These are phyloP conservation scores for Ceratobasidium sp. DNA, from an alignment of 1,284 basidiomycete species.

Conservation along the genomic window DNA sequence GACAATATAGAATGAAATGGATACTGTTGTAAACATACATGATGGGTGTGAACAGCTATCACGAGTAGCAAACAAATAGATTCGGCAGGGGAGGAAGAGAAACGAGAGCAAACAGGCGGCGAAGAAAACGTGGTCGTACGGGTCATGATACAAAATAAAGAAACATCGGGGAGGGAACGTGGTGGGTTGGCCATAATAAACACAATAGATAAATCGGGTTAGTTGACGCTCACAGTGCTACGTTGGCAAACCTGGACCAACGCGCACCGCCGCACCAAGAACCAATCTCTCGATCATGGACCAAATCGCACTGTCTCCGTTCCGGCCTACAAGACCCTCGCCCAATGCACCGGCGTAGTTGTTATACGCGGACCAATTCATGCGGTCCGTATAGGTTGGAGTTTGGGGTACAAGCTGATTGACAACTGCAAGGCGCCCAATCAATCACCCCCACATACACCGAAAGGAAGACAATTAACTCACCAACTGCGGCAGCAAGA, in stretches of 20 bases:
- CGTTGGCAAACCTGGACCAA: slow-evolving; percentile 79
- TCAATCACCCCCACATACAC: slow-evolving; percentile 1
- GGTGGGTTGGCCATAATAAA: slow-evolving; percentile 43
- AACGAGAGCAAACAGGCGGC: slow-evolving; percentile 6
- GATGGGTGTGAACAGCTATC: slow-evolving; percentile 26
- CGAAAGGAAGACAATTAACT: neutral
- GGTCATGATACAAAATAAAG: slow-evolving; percentile 24
- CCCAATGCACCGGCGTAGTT: slow-evolving; percentile 71
- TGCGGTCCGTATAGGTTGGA: slow-evolving; percentile 79
- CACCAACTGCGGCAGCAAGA: slow-evolving; percentile 40
- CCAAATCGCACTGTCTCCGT: slow-evolving; percentile 43
- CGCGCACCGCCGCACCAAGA: slow-evolving; percentile 76
- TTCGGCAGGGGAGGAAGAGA: slow-evolving; percentile 5
- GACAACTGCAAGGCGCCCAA: slow-evolving; percentile 39
- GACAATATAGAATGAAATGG: slow-evolving; percentile 40
- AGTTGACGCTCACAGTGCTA: slow-evolving; percentile 53
- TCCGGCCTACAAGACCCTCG: slow-evolving; percentile 62
- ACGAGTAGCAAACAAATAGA: slow-evolving; percentile 24
- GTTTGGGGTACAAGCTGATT: slow-evolving; percentile 61
- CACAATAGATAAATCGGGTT: slow-evolving; percentile 30
- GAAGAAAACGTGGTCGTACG: neutral
- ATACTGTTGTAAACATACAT: slow-evolving; percentile 46
- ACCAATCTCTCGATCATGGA: slow-evolving; percentile 44
- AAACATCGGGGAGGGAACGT: slow-evolving; percentile 26
- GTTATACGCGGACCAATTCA: slow-evolving; percentile 82